Percentiles rank a stretch among this genome's conserved stretches.
phyloP scores from a whole-genome alignment of 352 stramenopile genomes.

The Phytopythium mirpurense region DNA sequence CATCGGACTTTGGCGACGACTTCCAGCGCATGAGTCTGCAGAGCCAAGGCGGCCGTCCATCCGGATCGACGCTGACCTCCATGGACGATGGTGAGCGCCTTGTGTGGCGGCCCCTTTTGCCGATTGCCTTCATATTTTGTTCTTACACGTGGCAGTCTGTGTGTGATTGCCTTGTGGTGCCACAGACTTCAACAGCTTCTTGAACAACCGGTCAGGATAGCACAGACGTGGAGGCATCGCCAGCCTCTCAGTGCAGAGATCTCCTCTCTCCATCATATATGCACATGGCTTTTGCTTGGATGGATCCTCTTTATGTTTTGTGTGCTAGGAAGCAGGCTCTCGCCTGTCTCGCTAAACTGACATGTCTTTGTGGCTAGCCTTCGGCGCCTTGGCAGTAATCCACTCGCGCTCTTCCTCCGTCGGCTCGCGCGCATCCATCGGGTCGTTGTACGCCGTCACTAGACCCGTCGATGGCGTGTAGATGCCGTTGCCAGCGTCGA shows the following conservation, averaged over 20 bases:
- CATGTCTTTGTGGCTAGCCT: constrained; percentile 73
- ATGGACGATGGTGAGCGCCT: constrained; percentile 37
- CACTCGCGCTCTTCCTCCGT: constrained; percentile 50
- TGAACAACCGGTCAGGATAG: constrained; percentile 24
- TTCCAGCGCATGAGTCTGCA: constrained; percentile 30
- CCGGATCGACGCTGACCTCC: constrained; percentile 25
- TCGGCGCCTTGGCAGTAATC: constrained; percentile 53
- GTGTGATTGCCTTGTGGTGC: constrained; percentile 3
- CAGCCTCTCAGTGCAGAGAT: too few species aligned
- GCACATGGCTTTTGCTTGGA: not conserved
- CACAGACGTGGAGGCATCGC: not conserved
- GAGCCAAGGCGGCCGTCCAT: constrained; percentile 5
- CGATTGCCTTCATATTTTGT: not conserved
- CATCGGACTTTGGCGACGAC: constrained; percentile 12
- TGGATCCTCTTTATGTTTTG: constrained; percentile 8
- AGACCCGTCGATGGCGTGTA: constrained; percentile 55
- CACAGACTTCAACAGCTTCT: constrained; percentile 46
- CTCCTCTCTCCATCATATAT: too few species aligned
- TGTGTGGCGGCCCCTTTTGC: not conserved
- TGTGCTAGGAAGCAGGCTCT: too few species aligned
- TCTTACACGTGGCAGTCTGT: not conserved
- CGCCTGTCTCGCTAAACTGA: constrained; percentile 33
- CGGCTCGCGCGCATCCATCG: constrained; percentile 41
- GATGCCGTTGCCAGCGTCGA: constrained; percentile 73
- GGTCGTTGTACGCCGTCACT: constrained; percentile 47